Conservation (phyloP, 441 rosid genomes). For the Euphorbia corollata region DNA sequence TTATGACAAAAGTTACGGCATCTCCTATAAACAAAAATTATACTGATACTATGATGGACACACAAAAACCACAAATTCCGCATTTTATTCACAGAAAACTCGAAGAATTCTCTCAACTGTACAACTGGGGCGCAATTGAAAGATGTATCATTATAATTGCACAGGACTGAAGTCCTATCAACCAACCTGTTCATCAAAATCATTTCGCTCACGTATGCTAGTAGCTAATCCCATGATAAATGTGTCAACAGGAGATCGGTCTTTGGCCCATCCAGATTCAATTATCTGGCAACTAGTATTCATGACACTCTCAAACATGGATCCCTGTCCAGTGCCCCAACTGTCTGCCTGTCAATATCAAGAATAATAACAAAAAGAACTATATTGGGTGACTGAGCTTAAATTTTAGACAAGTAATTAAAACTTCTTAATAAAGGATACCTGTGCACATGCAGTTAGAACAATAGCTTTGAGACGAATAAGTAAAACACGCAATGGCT, state of each 20-base stretch:
- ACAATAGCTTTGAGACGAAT: conserved; percentile 90
- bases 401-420: neutral
- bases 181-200: conserved; percentile 80
- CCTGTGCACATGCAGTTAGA: conserved; percentile 86
- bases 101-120: neutral
- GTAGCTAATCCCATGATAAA: conserved; percentile 85
- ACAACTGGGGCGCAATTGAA: neutral
- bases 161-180: conserved; percentile 1
- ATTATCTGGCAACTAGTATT: conserved; percentile 76
- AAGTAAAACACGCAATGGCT: conserved; percentile 78
- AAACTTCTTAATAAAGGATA: conserved; percentile 23
- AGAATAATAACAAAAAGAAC: conserved; percentile 14
- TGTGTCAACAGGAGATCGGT: conserved; percentile 93
- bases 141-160: conserved; percentile 6
- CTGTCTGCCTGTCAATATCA: conserved; percentile 65
- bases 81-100: neutral
- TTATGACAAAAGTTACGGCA: neutral
- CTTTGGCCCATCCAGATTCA: conserved; percentile 89
- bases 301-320: conserved; percentile 76
- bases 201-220: conserved; percentile 85
- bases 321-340: conserved; percentile 67
- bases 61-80: neutral
- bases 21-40: conserved; percentile 1
- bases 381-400: conserved; percentile 1
- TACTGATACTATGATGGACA: neutral